phyloP scores from a whole-genome alignment of 2,329 filamentous ascomycete species.

The Ophiostoma sp. region DNA sequence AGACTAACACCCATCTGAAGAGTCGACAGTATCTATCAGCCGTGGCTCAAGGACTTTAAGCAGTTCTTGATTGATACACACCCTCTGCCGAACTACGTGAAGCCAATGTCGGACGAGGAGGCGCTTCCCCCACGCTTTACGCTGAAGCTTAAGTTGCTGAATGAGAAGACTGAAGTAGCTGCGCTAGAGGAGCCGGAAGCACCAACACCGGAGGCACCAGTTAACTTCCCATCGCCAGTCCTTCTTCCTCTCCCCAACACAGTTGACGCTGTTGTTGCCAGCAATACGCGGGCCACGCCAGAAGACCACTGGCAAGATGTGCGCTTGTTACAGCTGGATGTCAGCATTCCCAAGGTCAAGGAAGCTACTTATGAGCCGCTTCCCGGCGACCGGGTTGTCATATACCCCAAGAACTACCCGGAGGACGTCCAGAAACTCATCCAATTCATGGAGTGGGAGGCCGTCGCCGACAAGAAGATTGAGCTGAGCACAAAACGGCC shows the following conservation, averaged over 20 bases:
- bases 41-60: slow-evolving; percentile 67
- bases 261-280: slow-evolving; percentile 52
- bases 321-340: slow-evolving; percentile 63
- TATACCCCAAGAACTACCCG: slow-evolving; percentile 84
- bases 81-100: slow-evolving; percentile 61
- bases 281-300: slow-evolving; percentile 72
- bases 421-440: slow-evolving; percentile 75
- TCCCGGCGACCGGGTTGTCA: slow-evolving; percentile 74
- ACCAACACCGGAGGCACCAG: slow-evolving; percentile 17
- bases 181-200: background rate
- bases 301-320: slow-evolving; percentile 87
- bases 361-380: slow-evolving; percentile 36
- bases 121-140: slow-evolving; percentile 71
- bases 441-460: slow-evolving; percentile 69
- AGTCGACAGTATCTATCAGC: slow-evolving; percentile 73
- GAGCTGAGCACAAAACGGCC: slow-evolving; percentile 39
- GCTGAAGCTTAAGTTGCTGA: slow-evolving; percentile 25
- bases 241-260: slow-evolving; percentile 54
- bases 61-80: slow-evolving; percentile 60
- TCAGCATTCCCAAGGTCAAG: slow-evolving; percentile 32
- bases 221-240: slow-evolving; percentile 30
- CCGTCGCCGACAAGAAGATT: slow-evolving; percentile 66
- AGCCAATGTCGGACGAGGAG: slow-evolving; percentile 67
- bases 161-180: background rate
- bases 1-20: slow-evolving; percentile 40